Conservation (phyloP, 352 stramenopile genomes). For the Phytophthora citricola region DNA sequence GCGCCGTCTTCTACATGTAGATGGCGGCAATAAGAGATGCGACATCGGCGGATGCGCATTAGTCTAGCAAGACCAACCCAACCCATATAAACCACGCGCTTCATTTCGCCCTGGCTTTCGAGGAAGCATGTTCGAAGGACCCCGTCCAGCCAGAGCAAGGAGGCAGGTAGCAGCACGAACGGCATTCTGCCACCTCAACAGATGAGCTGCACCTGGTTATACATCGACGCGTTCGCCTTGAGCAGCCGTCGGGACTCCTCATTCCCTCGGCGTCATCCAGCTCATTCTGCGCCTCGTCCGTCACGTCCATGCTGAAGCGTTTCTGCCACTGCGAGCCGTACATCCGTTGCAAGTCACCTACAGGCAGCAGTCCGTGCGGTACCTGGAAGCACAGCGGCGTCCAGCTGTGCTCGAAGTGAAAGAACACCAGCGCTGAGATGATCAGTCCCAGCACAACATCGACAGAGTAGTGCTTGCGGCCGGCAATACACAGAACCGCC, state of each 20-base stretch:
- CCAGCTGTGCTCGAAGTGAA: slow-evolving; percentile 83
- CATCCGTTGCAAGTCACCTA: slow-evolving; percentile 43
- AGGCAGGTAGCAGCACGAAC: slow-evolving; percentile 8
- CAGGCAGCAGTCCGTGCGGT: slow-evolving; percentile 33
- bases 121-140: slow-evolving; percentile 23
- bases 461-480: slow-evolving; percentile 83
- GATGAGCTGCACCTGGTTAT: slow-evolving; percentile 54
- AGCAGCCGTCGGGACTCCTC: slow-evolving; percentile 37
- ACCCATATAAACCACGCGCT: slow-evolving; percentile 19
- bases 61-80: slow-evolving; percentile 16
- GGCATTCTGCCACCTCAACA: slow-evolving; percentile 40
- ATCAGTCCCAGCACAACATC: slow-evolving; percentile 76
- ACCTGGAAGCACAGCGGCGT: slow-evolving; percentile 58
- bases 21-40: neutral
- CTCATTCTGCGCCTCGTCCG: slow-evolving; percentile 50
- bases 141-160: slow-evolving; percentile 22
- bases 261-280: slow-evolving; percentile 41
- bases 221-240: slow-evolving; percentile 39
- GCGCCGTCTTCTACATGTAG: neutral
- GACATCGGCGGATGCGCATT: slow-evolving; percentile 9
- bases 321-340: slow-evolving; percentile 43
- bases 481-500: slow-evolving; percentile 62
- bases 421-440: slow-evolving; percentile 74
- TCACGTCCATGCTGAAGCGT: slow-evolving; percentile 63
- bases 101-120: slow-evolving; percentile 16